Evolutionary conservation across 768 basidiomycete genomes (phyloP).

Genomic region (Kwoniella botswanensis): DNA sequence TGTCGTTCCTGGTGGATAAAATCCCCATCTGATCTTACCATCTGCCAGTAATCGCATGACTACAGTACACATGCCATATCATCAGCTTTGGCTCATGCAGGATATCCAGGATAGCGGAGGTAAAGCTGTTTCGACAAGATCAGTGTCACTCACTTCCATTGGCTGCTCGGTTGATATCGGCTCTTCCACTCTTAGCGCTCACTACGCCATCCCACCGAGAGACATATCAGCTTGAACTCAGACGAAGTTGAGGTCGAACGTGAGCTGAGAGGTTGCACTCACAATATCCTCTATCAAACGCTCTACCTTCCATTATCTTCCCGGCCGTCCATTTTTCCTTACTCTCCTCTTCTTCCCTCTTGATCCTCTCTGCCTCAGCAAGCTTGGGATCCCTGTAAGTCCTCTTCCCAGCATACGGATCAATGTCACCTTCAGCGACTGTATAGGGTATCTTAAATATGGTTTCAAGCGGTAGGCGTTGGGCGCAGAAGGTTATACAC

Average conservation of each 20-base stretch:
- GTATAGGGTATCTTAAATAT: slow-evolving; percentile 70
- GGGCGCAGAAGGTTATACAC: slow-evolving; percentile 73
- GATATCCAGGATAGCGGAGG: neutral
- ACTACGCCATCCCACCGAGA: slow-evolving; percentile 54
- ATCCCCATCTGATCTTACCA: slow-evolving; percentile 79
- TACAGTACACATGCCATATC: slow-evolving; percentile 52
- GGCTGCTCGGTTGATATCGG: slow-evolving; percentile 86
- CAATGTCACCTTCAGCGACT: slow-evolving; percentile 49
- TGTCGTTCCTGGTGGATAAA: slow-evolving; percentile 69
- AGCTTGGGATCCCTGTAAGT: slow-evolving; percentile 63
- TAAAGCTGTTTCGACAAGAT: too few species aligned
- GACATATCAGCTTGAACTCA: neutral
- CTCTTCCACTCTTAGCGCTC: slow-evolving; percentile 87
- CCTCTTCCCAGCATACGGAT: slow-evolving; percentile 67
- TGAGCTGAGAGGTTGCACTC: slow-evolving; percentile 12
- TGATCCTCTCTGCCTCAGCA: slow-evolving; percentile 58
- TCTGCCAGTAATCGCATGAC: slow-evolving; percentile 84
- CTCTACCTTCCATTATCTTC: slow-evolving; percentile 79
- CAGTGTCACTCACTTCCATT: slow-evolving; percentile 72
- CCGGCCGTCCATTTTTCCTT: slow-evolving; percentile 75
- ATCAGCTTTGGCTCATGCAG: neutral
- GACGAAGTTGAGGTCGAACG: neutral
- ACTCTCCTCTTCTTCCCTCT: slow-evolving; percentile 36
- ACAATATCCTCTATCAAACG: slow-evolving; percentile 74
- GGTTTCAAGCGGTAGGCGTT: slow-evolving; percentile 76